These are phyloP conservation scores for Pleurozium schreberi DNA, from an alignment of 225 moss, liverwort and hornwort species.

Conservation along the genomic window DNA sequence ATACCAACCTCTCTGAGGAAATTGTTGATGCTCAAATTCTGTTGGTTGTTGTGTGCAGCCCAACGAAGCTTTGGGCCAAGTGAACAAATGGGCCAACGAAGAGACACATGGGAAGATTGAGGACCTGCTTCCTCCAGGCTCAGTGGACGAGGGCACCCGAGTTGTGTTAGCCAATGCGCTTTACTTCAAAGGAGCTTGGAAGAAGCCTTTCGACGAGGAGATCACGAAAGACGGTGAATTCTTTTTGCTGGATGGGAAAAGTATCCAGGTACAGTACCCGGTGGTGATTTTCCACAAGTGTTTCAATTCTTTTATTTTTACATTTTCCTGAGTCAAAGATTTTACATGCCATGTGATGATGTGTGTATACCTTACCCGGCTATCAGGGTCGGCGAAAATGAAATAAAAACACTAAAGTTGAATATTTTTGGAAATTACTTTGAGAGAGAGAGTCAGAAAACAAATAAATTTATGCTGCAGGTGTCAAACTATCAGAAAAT, in stretches of 20 bases:
- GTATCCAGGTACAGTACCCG: constrained; percentile 32
- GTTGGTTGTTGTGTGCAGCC: constrained; percentile 21
- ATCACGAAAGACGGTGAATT: constrained; percentile 62
- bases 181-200: constrained; percentile 92
- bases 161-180: constrained; percentile 74
- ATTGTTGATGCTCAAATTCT: neutral
- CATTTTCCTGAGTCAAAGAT: neutral
- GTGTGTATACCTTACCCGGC: neutral
- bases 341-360: neutral
- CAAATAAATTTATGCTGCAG: neutral
- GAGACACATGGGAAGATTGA: constrained; percentile 68
- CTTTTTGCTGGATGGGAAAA: constrained; percentile 68
- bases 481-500: neutral
- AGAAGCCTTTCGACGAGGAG: constrained; percentile 62
- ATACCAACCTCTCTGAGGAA: neutral
- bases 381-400: neutral
- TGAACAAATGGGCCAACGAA: constrained; percentile 69
- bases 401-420: neutral
- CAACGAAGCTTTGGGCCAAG: constrained; percentile 44
- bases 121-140: constrained; percentile 54
- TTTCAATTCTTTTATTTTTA: no score
- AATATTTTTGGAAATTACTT: neutral
- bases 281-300: neutral
- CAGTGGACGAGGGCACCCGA: constrained; percentile 47
- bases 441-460: neutral